These are phyloP conservation scores for Oemleria cerasiformis DNA, from an alignment of 306 rosid genomes.

Conservation along the genomic window DNA sequence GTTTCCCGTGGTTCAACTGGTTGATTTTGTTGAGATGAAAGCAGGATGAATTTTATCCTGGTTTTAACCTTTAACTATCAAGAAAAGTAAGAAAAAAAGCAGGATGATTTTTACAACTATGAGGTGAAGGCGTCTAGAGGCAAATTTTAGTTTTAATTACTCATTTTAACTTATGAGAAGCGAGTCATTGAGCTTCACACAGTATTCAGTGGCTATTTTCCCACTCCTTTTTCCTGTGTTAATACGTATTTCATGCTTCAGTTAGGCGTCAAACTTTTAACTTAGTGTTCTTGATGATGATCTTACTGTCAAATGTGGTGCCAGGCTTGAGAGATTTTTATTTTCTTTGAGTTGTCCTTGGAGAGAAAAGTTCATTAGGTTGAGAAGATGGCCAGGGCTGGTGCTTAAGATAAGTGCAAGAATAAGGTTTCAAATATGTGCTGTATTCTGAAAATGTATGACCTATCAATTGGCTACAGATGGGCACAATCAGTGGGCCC, in stretches of 20 bases:
- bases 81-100: background rate
- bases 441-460: background rate
- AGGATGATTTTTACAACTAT: background rate
- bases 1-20: background rate
- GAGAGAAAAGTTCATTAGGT: background rate
- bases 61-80: too few species aligned
- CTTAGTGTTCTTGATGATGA: background rate
- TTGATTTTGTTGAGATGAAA: constrained; percentile 3
- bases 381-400: background rate
- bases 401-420: background rate
- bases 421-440: background rate
- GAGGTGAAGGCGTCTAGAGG: background rate
- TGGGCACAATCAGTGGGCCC: too few species aligned
- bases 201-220: background rate
- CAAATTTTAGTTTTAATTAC: background rate
- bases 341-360: background rate
- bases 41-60: background rate
- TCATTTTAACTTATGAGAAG: background rate
- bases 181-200: background rate
- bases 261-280: background rate
- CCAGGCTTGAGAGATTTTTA: background rate
- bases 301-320: background rate
- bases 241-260: background rate
- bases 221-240: background rate
- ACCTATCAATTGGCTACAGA: background rate